phyloP scores from a whole-genome alignment of 2,329 filamentous ascomycete genomes.

The Alternaria postmessia region DNA sequence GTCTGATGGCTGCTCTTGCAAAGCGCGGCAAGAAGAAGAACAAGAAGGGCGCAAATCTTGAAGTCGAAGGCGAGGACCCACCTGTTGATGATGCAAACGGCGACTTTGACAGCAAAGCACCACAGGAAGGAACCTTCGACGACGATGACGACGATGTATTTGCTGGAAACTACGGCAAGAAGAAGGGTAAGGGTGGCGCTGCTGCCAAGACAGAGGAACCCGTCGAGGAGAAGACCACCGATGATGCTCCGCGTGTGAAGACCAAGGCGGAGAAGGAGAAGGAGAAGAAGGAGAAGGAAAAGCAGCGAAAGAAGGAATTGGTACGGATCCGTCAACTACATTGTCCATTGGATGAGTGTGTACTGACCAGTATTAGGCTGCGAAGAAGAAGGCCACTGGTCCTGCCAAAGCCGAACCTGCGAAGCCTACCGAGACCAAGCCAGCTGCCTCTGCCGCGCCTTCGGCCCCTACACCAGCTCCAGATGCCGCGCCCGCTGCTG shows the following conservation, averaged over 20 bases:
- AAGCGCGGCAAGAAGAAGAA: slow-evolving; percentile 79
- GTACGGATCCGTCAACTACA: slow-evolving; percentile 57
- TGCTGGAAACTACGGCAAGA: slow-evolving; percentile 69
- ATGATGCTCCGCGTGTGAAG: slow-evolving; percentile 67
- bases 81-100: slow-evolving; percentile 51
- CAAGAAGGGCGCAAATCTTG: slow-evolving; percentile 74
- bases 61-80: slow-evolving; percentile 74
- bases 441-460: slow-evolving; percentile 42
- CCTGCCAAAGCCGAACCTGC: slow-evolving; percentile 52
- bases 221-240: slow-evolving; percentile 49
- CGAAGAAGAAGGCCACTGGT: slow-evolving; percentile 66
- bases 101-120: slow-evolving; percentile 71
- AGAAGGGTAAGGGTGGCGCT: slow-evolving; percentile 70
- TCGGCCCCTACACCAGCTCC: slow-evolving; percentile 37
- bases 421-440: slow-evolving; percentile 54
- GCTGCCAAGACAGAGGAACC: slow-evolving; percentile 51
- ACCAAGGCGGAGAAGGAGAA: slow-evolving; percentile 99
- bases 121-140: slow-evolving; percentile 75
- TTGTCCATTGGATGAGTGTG: slow-evolving; percentile 1
- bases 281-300: slow-evolving; percentile 97
- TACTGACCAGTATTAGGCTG: slow-evolving; percentile 45
- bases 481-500: slow-evolving; percentile 50
- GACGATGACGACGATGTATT: slow-evolving; percentile 84
- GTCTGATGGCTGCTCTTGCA: slow-evolving; percentile 59
- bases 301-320: slow-evolving; percentile 98